Conservation (phyloP, 192 early-diverging fungal species). For the Gaertneriomyces semiglobifer region DNA sequence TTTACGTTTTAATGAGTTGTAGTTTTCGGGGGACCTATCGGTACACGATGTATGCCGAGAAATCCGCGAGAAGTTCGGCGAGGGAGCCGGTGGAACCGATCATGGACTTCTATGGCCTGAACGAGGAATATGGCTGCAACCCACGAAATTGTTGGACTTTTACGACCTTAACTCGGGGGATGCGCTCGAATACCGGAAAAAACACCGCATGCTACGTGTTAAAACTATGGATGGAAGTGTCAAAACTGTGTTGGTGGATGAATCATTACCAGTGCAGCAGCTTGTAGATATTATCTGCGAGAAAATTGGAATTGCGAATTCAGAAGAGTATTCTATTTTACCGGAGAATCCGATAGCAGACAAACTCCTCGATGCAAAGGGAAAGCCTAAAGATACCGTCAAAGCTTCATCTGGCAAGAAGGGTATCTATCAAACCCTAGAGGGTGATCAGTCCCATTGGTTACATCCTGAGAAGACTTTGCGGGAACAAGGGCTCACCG, state of each 20-base stretch:
- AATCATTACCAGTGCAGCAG: constrained; percentile 36
- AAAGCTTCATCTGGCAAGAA: constrained; percentile 3
- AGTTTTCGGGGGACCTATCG: constrained; percentile 46
- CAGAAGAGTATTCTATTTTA: constrained; percentile 59
- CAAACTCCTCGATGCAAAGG: neutral
- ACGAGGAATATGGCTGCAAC: constrained; percentile 50
- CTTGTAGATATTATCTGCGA: constrained; percentile 53
- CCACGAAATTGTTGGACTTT: constrained; percentile 52
- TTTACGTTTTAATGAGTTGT: no score
- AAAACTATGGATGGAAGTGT: constrained; percentile 50
- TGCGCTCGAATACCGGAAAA: constrained; percentile 55
- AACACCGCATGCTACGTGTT: constrained; percentile 53
- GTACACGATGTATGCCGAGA: constrained; percentile 57
- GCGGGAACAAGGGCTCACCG: constrained; percentile 51
- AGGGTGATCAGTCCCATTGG: constrained; percentile 35
- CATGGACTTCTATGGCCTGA: constrained; percentile 55
- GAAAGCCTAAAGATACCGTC: neutral
- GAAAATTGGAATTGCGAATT: constrained; percentile 52
- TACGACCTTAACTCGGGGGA: constrained; percentile 59
- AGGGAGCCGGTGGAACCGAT: constrained; percentile 48
- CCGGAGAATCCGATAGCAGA: constrained; percentile 16
- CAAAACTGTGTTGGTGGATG: constrained; percentile 57
- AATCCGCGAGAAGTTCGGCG: constrained; percentile 53
- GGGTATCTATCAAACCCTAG: neutral
- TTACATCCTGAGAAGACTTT: constrained; percentile 52